Conservation (phyloP, 2,329 filamentous ascomycete genomes). For the Pseudogymnoascus sp. region DNA sequence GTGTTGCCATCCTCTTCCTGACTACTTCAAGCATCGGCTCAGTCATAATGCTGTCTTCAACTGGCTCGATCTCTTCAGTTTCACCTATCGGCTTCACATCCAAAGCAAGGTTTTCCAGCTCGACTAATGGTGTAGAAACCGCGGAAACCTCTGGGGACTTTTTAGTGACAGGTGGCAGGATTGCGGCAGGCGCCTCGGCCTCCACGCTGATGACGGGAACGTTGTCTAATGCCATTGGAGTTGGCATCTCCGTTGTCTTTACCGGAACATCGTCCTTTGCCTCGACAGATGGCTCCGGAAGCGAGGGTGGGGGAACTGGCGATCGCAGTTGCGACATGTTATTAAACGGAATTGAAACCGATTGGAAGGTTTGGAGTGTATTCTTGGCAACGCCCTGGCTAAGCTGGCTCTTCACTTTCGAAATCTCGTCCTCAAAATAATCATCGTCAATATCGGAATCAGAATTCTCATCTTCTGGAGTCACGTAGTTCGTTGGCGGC, state of each 20-base stretch:
- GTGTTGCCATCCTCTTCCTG: slow-evolving; percentile 26
- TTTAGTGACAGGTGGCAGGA: not conserved
- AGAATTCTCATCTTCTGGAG: slow-evolving; percentile 18
- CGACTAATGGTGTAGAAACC: not conserved
- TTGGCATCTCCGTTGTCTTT: not conserved
- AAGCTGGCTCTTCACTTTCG: slow-evolving; percentile 21
- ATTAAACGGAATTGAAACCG: slow-evolving; percentile 7
- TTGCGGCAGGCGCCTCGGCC: not conserved
- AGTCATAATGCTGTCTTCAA: not conserved
- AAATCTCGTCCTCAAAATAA: slow-evolving; percentile 28
- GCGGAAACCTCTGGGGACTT: not conserved
- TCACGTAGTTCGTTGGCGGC: not conserved
- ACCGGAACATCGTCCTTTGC: not conserved
- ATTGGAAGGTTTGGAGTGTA: not conserved
- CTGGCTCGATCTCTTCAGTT: not conserved
- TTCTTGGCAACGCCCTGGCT: not conserved
- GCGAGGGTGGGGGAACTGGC: not conserved
- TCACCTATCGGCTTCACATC: not conserved
- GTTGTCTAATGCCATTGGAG: not conserved
- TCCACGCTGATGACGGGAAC: not conserved
- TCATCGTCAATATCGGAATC: slow-evolving; percentile 28
- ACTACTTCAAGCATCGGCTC: slow-evolving; percentile 19
- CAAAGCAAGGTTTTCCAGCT: slow-evolving; percentile 3
- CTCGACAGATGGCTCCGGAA: not conserved
- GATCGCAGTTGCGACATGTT: not conserved